phyloP scores from a whole-genome alignment of 2,329 filamentous ascomycete genomes.

The Aureobasidium musti region DNA sequence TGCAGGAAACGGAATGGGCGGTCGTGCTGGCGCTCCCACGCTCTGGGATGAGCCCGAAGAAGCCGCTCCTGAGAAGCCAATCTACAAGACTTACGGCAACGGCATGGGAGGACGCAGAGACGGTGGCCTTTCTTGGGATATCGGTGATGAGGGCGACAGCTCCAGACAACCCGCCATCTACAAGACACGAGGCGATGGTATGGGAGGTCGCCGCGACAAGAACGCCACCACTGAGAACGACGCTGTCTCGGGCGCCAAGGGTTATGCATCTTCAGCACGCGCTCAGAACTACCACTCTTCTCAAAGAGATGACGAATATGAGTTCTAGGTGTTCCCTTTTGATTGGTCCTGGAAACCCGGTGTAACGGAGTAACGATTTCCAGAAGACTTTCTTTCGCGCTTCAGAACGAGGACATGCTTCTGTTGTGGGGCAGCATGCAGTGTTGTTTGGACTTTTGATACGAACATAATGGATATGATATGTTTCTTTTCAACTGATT shows the following conservation, averaged over 20 bases:
- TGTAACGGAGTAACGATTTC: slow-evolving; percentile 12
- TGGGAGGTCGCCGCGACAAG: slow-evolving; percentile 50
- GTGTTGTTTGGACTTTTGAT: background rate
- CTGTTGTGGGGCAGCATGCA: background rate
- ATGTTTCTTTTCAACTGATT: background rate
- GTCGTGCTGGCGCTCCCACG: slow-evolving; percentile 55
- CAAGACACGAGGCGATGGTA: slow-evolving; percentile 53
- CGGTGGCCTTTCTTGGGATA: slow-evolving; percentile 20
- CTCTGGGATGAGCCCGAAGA: slow-evolving; percentile 55
- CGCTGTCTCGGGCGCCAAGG: slow-evolving; percentile 1
- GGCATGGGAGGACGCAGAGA: slow-evolving; percentile 60
- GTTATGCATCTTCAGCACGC: slow-evolving; percentile 15
- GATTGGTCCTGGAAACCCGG: background rate
- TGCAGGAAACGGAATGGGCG: slow-evolving; percentile 62
- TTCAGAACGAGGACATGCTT: background rate
- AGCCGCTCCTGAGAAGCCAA: slow-evolving; percentile 33
- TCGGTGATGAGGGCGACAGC: slow-evolving; percentile 31
- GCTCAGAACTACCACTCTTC: slow-evolving; percentile 15
- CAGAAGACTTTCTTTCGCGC: background rate
- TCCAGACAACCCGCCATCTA: slow-evolving; percentile 39
- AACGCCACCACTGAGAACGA: slow-evolving; percentile 23
- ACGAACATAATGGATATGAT: slow-evolving; percentile 17
- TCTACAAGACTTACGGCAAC: slow-evolving; percentile 44
- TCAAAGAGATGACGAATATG: slow-evolving; percentile 36
- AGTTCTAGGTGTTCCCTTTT: slow-evolving; percentile 9